Percentiles rank a stretch among this genome's conserved stretches.
phyloP scores from a whole-genome alignment of 1,284 basidiomycete genomes.

The Inonotus obliquus region DNA sequence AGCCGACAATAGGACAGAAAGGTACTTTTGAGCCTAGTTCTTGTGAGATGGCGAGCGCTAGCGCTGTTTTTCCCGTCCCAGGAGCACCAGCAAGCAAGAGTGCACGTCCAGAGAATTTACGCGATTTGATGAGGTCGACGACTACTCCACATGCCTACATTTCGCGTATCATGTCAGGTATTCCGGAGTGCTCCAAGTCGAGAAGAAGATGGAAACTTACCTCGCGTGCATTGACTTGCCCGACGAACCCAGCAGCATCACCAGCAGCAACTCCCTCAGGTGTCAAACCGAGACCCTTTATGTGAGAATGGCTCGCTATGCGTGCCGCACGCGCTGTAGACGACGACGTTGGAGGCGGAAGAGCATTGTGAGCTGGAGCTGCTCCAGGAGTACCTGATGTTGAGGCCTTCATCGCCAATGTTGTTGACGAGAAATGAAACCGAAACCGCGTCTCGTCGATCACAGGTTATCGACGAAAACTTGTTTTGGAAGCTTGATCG shows the following conservation, averaged over 20 bases:
- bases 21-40: constrained; percentile 94
- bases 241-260: constrained; percentile 85
- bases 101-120: constrained; percentile 90
- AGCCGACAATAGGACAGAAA: constrained; percentile 98
- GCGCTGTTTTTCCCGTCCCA: constrained; percentile 93
- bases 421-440: background rate
- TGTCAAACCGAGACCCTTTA: constrained; percentile 91
- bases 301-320: constrained; percentile 90
- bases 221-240: constrained; percentile 88
- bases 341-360: constrained; percentile 58
- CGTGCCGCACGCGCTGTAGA: constrained; percentile 72
- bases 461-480: background rate
- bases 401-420: constrained; percentile 32
- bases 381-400: constrained; percentile 45
- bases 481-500: background rate
- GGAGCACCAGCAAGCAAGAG: constrained; percentile 86
- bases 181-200: no score
- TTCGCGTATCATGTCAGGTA: no score
- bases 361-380: constrained; percentile 66
- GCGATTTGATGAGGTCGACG: constrained; percentile 86
- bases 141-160: constrained; percentile 83
- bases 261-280: constrained; percentile 77
- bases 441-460: background rate
- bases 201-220: constrained; percentile 35
- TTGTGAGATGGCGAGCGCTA: constrained; percentile 91